Conservation (phyloP, 805 yeast species). For the Myxozyma vanderwaltii region DNA sequence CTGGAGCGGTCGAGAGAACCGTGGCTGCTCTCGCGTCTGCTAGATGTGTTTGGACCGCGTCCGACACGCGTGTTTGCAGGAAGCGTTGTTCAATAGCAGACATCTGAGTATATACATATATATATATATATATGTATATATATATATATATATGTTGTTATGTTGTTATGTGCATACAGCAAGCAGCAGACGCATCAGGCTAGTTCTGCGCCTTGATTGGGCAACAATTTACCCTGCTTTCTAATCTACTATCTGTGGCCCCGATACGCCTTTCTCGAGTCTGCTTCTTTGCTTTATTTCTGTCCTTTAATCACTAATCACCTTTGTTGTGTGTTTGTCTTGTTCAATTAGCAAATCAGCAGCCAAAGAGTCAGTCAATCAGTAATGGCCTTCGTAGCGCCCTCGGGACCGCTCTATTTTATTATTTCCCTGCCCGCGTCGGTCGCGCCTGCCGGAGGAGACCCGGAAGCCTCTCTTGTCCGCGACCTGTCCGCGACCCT, state of each 20-base stretch:
- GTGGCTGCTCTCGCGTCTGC: slow-evolving; percentile 33
- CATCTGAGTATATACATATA: too few relatives aligned
- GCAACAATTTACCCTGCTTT: slow-evolving; percentile 6
- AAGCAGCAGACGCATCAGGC: neutral
- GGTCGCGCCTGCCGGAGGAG: slow-evolving; percentile 42
- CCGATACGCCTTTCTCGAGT: too few relatives aligned
- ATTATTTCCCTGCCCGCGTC: slow-evolving; percentile 54
- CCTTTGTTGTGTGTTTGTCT: too few relatives aligned
- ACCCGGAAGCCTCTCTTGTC: slow-evolving; percentile 42
- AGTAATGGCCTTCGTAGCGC: slow-evolving; percentile 34
- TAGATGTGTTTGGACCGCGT: slow-evolving; percentile 18
- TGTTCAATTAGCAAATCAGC: too few relatives aligned
- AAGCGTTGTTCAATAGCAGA: slow-evolving; percentile 14
- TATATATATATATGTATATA: too few relatives aligned
- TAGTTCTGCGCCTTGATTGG: slow-evolving; percentile 6
- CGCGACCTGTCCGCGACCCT: slow-evolving; percentile 60
- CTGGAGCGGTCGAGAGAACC: slow-evolving; percentile 22
- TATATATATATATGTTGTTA: too few relatives aligned
- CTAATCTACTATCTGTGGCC: slow-evolving; percentile 2
- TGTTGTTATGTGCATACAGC: too few relatives aligned
- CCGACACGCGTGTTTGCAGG: neutral
- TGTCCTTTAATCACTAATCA: too few relatives aligned
- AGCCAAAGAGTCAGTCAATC: too few relatives aligned
- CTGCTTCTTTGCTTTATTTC: too few relatives aligned
- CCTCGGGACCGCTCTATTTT: slow-evolving; percentile 33